Conservation (phyloP, 1,284 basidiomycete species). For the Puccinia coronata region DNA sequence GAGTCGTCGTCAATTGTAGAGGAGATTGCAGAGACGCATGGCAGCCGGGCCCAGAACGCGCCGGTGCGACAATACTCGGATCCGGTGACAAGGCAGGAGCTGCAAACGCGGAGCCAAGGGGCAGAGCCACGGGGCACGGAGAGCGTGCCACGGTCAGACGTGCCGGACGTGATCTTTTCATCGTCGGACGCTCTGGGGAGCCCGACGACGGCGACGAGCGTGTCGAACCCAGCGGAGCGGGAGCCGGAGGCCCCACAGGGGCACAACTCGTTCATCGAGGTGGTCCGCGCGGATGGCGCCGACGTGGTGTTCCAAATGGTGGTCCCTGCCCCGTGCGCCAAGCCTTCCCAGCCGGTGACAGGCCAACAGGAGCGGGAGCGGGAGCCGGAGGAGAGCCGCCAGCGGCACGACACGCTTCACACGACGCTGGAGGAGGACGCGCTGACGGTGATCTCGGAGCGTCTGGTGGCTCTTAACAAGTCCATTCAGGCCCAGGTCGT, state of each 20-base stretch:
- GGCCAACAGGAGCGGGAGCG: background rate
- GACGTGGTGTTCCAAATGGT: constrained; percentile 47
- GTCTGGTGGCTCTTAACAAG: constrained; percentile 36
- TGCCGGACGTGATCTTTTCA: constrained; percentile 2
- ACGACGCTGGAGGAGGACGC: constrained; percentile 3
- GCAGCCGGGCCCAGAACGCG: background rate
- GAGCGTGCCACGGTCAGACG: background rate
- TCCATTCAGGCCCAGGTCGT: constrained; percentile 27
- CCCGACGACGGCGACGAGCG: constrained; percentile 20
- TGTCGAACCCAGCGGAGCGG: constrained; percentile 4
- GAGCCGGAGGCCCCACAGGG: background rate
- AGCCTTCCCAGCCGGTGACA: background rate
- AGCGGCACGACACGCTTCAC: background rate
- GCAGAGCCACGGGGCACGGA: background rate
- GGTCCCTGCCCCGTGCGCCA: background rate
- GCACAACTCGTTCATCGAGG: constrained; percentile 16
- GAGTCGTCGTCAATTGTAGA: background rate
- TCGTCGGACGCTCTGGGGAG: background rate
- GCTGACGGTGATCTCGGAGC: constrained; percentile 38
- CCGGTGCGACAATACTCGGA: background rate
- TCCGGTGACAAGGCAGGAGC: background rate
- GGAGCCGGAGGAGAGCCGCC: background rate
- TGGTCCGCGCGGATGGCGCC: constrained; percentile 20
- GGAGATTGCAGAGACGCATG: background rate
- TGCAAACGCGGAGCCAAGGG: no score